Evolutionary conservation across 148 eudicot species (phyloP), one percentile per base, ranked within the genome.

Genomic region (Vaccinium corymbosum): DNA sequence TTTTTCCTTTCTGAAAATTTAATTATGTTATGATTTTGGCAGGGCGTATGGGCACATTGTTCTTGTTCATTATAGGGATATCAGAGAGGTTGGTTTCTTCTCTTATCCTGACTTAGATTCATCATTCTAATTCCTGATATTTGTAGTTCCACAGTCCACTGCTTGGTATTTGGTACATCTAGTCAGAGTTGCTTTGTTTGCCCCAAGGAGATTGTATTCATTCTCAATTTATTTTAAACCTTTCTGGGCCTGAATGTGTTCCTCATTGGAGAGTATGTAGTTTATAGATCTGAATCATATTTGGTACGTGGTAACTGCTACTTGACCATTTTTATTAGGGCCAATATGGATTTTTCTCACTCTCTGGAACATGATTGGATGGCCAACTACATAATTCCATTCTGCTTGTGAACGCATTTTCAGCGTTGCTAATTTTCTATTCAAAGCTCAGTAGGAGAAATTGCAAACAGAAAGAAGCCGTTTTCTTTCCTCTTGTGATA

Each of bases 11-110:
- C 32, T 70, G 32, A 61, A 25, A 61, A 61, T 61, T 17, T 61
- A 7, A 61, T 61, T 61, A 8, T 61, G 61, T 20, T 61, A 0
- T 2, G 25, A 8, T 79, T 87, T 78, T 82, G 83, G 85, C 88
- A 96, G 98, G 94, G 94, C 90, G 27, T 86, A 85, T 84, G 98
- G 93, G 79, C 99, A 94, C 86, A 96, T 96, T 91, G 99, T 96
- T 84, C 97, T 96, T 85, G 99, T 96, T 86, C 98, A 96, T 89
- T 96, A 96, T 89, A 91, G 99, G 89, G 95, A 96, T 50, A 92
- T 93, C 79, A 81, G 88, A 29, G 94, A 91, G 94, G 99, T 96
- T 73, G 88, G 90, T 85, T 22, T 75, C 20, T 16, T 61, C 68
- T 61, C 25, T 61, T 19, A 0, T 52, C 22, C 17, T 14, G 11